These are phyloP conservation scores for Cutaneotrichosporon sp. DNA, from an alignment of 1,284 basidiomycete genomes.

Conservation along the genomic window DNA sequence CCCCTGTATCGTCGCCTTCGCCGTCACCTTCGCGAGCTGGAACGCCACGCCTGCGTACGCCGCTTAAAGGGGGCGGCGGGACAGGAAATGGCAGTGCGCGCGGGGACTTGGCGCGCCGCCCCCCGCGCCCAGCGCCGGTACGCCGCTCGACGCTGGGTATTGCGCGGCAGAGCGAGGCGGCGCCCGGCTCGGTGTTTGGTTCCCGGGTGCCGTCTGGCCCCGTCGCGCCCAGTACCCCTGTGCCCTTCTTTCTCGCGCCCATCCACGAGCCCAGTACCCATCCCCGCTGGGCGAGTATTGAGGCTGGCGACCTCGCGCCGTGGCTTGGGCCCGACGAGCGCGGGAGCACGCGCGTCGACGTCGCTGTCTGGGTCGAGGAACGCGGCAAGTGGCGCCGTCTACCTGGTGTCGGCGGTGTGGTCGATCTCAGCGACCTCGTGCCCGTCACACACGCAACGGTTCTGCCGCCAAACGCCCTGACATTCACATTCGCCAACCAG, in stretches of 20 bases:
- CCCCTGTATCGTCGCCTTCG: background rate
- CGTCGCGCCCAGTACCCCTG: background rate
- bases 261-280: slow-evolving; percentile 42
- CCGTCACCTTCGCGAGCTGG: background rate
- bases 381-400: slow-evolving; percentile 6
- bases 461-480: slow-evolving; percentile 27
- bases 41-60: background rate
- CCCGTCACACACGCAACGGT: slow-evolving; percentile 1
- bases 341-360: slow-evolving; percentile 22
- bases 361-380: slow-evolving; percentile 43
- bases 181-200: background rate
- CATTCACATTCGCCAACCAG: slow-evolving; percentile 29
- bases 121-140: background rate
- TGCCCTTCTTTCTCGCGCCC: slow-evolving; percentile 47
- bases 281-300: slow-evolving; percentile 38
- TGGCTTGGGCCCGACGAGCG: slow-evolving; percentile 34
- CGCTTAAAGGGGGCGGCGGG: background rate
- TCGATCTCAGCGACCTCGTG: slow-evolving; percentile 6
- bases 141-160: slow-evolving; percentile 13
- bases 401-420: slow-evolving; percentile 5
- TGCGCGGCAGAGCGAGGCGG: too few relatives aligned
- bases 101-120: background rate
- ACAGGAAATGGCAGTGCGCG: slow-evolving; percentile 6
- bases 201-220: background rate
- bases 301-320: slow-evolving; percentile 39